A percentile compares a stretch with the other conserved stretches of the same genome.
Conservation (phyloP, 2,329 filamentous ascomycete species). For the Xylaria sp. region DNA sequence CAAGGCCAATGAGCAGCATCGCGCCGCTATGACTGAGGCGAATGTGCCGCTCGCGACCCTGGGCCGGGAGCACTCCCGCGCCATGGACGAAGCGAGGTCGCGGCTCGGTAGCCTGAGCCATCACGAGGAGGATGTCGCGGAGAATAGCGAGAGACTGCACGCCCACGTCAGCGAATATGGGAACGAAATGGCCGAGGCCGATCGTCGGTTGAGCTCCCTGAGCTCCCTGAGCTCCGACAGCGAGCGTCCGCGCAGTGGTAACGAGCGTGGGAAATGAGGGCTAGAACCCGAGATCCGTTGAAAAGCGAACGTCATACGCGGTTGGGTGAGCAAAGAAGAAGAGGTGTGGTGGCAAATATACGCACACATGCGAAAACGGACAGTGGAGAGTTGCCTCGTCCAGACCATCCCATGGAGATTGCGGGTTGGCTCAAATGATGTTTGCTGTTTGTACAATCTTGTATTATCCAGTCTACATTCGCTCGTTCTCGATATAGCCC, state of each 20-base stretch:
- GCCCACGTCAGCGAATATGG: constrained; percentile 26
- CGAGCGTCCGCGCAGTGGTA: constrained; percentile 17
- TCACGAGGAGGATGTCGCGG: constrained; percentile 18
- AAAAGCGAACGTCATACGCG: not conserved
- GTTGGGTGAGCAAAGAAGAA: not conserved
- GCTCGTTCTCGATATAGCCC: not conserved
- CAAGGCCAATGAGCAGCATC: constrained; percentile 37
- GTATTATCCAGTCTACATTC: constrained; percentile 11
- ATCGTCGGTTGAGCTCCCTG: constrained; percentile 31
- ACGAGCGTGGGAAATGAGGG: constrained; percentile 11
- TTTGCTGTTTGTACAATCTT: not conserved
- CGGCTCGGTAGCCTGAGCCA: constrained; percentile 21
- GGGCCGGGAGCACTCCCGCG: constrained; percentile 32
- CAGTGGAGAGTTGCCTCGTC: not conserved
- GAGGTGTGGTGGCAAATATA: not conserved
- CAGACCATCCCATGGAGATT: not conserved
- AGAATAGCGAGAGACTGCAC: constrained; percentile 26
- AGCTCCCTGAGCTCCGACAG: constrained; percentile 16
- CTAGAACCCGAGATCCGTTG: not conserved
- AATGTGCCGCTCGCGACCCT: constrained; percentile 38
- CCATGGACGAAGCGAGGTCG: constrained; percentile 34
- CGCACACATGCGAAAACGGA: not conserved
- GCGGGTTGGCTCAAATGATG: not conserved
- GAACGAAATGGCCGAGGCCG: constrained; percentile 35
- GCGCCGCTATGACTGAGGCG: constrained; percentile 37